Evolutionary conservation across 305 asterid species (phyloP).

Genomic region (Solanum hybrid): DNA sequence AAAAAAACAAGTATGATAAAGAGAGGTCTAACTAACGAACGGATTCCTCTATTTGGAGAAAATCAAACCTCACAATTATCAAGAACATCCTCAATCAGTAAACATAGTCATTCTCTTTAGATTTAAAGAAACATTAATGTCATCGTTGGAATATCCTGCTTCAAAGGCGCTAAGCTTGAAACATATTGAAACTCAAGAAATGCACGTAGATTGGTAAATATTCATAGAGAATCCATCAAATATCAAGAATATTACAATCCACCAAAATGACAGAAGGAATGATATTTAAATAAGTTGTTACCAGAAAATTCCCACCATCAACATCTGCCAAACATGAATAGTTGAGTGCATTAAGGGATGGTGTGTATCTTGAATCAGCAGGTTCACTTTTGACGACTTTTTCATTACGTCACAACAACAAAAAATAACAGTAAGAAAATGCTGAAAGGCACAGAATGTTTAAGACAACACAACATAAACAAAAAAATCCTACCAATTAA

Average conservation of each 20-base stretch:
- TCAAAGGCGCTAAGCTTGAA: neutral
- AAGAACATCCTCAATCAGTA: neutral
- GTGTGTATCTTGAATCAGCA: neutral
- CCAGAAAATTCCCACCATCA: too few relatives aligned
- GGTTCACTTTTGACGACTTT: too few relatives aligned
- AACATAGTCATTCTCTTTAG: neutral
- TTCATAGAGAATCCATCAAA: neutral
- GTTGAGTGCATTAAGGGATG: neutral
- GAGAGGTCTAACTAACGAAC: neutral
- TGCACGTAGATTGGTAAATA: neutral
- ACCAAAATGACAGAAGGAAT: neutral
- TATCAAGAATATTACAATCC: neutral
- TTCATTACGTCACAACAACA: too few relatives aligned
- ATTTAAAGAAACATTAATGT: neutral
- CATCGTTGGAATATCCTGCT: neutral
- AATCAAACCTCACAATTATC: neutral
- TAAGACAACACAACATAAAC: neutral
- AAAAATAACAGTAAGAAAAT: too few relatives aligned
- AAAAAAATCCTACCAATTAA: too few relatives aligned
- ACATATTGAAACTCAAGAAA: neutral
- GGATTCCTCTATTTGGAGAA: neutral
- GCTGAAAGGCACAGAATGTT: too few relatives aligned
- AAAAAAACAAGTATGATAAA: neutral
- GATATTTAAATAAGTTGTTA: neutral
- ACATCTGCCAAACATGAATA: neutral